Evolutionary conservation across 768 basidiomycete species (phyloP).

Genomic region (Grammothele lineata): DNA sequence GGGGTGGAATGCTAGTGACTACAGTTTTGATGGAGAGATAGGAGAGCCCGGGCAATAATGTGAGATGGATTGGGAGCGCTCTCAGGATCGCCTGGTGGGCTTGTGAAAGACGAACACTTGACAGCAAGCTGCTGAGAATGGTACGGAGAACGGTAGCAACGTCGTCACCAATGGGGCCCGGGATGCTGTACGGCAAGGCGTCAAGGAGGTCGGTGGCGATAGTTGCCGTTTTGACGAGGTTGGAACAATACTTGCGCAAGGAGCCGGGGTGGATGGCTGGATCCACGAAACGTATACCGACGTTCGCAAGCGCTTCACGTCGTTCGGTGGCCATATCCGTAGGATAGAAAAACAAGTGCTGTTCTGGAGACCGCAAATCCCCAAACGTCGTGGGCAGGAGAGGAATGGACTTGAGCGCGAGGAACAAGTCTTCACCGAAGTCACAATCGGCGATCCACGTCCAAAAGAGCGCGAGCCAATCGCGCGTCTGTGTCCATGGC

Average conservation of each 20-base stretch:
- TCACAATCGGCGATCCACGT: constrained; percentile 32
- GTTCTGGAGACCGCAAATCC: constrained; percentile 20
- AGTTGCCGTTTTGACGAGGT: constrained; percentile 8
- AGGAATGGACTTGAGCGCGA: constrained; percentile 19
- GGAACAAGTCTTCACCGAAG: constrained; percentile 19
- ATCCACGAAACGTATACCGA: constrained; percentile 35
- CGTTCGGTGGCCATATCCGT: constrained; percentile 18
- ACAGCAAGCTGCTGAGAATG: no score
- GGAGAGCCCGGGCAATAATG: no score
- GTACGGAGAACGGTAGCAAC: no score
- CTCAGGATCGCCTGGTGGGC: background rate
- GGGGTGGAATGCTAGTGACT: no score
- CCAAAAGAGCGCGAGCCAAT: constrained; percentile 43
- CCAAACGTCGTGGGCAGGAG: constrained; percentile 34
- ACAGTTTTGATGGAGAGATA: no score
- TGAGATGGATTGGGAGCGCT: constrained; percentile 3
- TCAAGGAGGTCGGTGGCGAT: constrained; percentile 1
- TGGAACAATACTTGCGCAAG: constrained; percentile 5
- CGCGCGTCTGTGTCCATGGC: background rate
- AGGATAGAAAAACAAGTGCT: constrained; percentile 27
- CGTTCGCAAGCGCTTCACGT: constrained; percentile 19
- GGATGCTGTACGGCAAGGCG: background rate
- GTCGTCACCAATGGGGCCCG: background rate
- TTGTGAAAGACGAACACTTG: background rate
- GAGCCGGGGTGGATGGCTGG: constrained; percentile 16